These are phyloP conservation scores for Termitomyces sp. DNA, from an alignment of 768 basidiomycete genomes.

Conservation along the genomic window DNA sequence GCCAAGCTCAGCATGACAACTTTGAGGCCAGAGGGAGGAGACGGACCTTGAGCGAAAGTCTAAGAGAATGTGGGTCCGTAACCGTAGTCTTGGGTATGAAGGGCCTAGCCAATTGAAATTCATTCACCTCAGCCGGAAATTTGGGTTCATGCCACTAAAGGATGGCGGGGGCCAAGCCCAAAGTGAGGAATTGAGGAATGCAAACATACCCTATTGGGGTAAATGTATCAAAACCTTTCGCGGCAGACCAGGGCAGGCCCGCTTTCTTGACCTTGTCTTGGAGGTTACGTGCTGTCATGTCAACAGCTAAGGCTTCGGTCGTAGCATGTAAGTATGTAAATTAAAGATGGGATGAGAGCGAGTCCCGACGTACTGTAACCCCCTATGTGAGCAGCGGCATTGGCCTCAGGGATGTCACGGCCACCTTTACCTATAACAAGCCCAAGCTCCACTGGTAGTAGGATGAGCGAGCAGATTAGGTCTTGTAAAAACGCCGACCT, in stretches of 20 bases:
- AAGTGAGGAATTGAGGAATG: neutral
- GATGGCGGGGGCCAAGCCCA: neutral
- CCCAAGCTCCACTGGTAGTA: slow-evolving; percentile 79
- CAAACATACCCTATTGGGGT: slow-evolving; percentile 75
- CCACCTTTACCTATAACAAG: slow-evolving; percentile 91
- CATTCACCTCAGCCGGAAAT: neutral
- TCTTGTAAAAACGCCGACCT: slow-evolving; percentile 40
- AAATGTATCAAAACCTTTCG: slow-evolving; percentile 97
- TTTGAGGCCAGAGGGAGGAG: neutral
- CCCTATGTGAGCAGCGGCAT: slow-evolving; percentile 76
- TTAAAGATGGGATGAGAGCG: neutral
- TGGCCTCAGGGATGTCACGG: slow-evolving; percentile 68
- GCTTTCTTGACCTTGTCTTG: slow-evolving; percentile 90
- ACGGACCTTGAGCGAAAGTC: slow-evolving; percentile 67
- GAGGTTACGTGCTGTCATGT: slow-evolving; percentile 94
- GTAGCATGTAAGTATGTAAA: slow-evolving; percentile 4
- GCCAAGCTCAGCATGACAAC: neutral
- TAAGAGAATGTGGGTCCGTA: slow-evolving; percentile 68
- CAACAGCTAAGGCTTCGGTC: slow-evolving; percentile 77
- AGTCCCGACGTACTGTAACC: slow-evolving; percentile 73
- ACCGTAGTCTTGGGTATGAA: slow-evolving; percentile 78
- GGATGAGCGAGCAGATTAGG: neutral
- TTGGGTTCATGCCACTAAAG: neutral
- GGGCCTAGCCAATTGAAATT: slow-evolving; percentile 33
- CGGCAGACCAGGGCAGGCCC: slow-evolving; percentile 96